Base-by-base conservation (phyloP, 345 rosid species). In the Triadica sebifera region DNA sequence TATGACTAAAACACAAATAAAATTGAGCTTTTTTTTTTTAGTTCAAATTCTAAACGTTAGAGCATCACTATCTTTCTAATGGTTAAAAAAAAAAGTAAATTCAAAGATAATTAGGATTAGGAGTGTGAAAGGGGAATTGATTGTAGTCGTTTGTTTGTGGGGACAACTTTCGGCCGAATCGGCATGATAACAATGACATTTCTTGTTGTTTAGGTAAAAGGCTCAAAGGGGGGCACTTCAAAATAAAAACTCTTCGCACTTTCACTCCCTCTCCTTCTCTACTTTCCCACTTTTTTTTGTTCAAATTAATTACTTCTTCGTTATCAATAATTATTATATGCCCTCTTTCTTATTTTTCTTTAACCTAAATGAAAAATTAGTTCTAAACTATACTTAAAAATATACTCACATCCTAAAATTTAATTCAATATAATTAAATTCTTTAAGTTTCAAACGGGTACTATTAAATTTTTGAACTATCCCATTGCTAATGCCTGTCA, bases 131-230 rank as follows among this genome's bases (percentile, higher is more conserved):
- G 34, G 34, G 34, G 34, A 29, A 3, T 19, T 38, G 46, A 16
- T 37, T 16, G 15, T 29, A 34, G 6, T 15, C 70, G 51, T 60
- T 65, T 53, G 58, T 76, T 69, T 46, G 81, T 73, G 76, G 84
- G 75, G 70, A 71, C 81, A 61, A 69, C 80, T 79, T 85, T 83
- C 55, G 75, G 77, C 29, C 56, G 56, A 77, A 71, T 81, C 81
- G 84, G 2, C 84, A 82, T 85, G 86, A 83, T 60, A 78, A 81
- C 79, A 85, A 47, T 43, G 86, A 81, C 84, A 37, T 81, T 72
- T 75, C 85, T 77, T 79, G 65, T 63, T 70, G 78, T 81, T 77
- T 81, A 79, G 82, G 86, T 77, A 83, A 75, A 78, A 34, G 73
- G 34, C 22, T 69, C 11, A 69, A 67, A 66, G 51, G 49, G 51